phyloP scores from a whole-genome alignment of 306 rosid species.

The Astragalus glycyphyllos region DNA sequence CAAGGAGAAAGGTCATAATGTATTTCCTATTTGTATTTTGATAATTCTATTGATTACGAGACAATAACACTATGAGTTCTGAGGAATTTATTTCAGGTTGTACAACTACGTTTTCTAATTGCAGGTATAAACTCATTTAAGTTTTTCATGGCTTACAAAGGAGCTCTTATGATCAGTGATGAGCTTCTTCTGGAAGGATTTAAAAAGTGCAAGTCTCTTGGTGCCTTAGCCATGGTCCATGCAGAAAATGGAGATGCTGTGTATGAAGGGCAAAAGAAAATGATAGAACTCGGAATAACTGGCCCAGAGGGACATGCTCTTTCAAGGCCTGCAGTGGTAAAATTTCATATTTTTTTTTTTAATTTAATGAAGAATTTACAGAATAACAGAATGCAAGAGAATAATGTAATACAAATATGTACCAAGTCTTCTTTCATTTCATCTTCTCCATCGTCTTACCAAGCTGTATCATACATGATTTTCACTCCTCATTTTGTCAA shows the following conservation, averaged over 20 bases:
- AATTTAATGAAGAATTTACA: constrained; percentile 7
- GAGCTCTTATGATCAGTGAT: constrained; percentile 79
- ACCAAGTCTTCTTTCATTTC: constrained; percentile 15
- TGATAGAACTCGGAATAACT: constrained; percentile 93
- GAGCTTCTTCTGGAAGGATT: constrained; percentile 88
- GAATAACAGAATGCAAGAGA: constrained; percentile 19
- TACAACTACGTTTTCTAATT: constrained; percentile 28
- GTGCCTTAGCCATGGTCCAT: constrained; percentile 98
- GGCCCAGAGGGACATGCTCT: constrained; percentile 98
- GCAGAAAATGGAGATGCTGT: constrained; percentile 98
- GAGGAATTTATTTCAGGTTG: constrained; percentile 25
- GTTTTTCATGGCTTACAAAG: constrained; percentile 97
- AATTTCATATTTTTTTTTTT: constrained; percentile 22
- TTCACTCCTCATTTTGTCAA: neutral
- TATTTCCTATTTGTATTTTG: constrained; percentile 31
- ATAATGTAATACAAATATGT: constrained; percentile 4
- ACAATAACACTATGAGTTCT: constrained; percentile 8
- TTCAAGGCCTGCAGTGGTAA: constrained; percentile 91
- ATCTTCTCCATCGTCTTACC: neutral
- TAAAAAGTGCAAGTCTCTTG: constrained; percentile 90
- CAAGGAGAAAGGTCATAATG: constrained; percentile 77
- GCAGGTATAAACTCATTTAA: constrained; percentile 94
- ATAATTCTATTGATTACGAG: neutral
- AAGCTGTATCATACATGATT: neutral
- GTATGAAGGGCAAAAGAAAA: constrained; percentile 82